These are phyloP conservation scores for Populus tremula DNA, from an alignment of 345 rosid species.

Conservation along the genomic window DNA sequence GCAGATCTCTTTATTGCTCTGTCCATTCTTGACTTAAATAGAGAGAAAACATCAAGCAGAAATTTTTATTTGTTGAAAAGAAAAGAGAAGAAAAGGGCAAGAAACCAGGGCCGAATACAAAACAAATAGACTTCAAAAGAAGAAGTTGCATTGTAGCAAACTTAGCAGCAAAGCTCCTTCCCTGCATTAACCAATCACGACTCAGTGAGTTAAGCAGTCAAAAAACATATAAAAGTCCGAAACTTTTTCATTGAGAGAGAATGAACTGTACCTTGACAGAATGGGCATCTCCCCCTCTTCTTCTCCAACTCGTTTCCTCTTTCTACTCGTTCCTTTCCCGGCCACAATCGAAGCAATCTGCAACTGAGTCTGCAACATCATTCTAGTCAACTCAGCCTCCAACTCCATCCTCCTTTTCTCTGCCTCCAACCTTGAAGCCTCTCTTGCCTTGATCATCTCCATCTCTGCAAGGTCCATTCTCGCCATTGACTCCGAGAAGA, in stretches of 20 bases:
- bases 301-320: slow-evolving; percentile 48
- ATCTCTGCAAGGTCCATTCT: slow-evolving; percentile 46
- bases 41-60: not conserved
- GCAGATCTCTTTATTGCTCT: not conserved
- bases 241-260: not conserved
- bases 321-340: slow-evolving; percentile 22
- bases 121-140: slow-evolving; percentile 9
- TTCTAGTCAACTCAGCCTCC: slow-evolving; percentile 53
- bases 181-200: slow-evolving; percentile 23
- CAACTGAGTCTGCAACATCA: slow-evolving; percentile 48
- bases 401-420: slow-evolving; percentile 47
- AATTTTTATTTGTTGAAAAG: not conserved
- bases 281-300: slow-evolving; percentile 21
- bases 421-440: slow-evolving; percentile 47
- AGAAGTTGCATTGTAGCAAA: slow-evolving; percentile 40
- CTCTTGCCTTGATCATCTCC: slow-evolving; percentile 63
- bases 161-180: slow-evolving; percentile 39
- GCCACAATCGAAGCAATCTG: slow-evolving; percentile 41
- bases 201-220: not conserved
- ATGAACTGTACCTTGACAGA: slow-evolving; percentile 23
- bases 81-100: not conserved
- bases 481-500: slow-evolving; percentile 49
- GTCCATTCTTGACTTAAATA: not conserved
- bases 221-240: not conserved
- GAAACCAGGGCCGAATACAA: not conserved